These are phyloP conservation scores for Wickerhamomyces xylosicus DNA, from an alignment of 805 yeast species.

Conservation along the genomic window DNA sequence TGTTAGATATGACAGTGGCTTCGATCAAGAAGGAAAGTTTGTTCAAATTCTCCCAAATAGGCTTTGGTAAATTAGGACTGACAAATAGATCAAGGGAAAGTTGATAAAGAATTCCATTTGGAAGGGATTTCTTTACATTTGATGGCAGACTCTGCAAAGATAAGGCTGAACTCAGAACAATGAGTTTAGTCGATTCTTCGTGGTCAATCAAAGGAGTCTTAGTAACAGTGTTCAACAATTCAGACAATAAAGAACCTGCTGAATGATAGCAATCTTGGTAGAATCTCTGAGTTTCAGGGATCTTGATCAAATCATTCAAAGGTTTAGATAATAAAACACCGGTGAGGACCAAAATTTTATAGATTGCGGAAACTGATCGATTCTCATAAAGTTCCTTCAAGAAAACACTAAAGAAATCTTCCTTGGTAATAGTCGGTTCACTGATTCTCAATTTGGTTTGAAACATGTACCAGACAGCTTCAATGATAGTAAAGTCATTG, in stretches of 20 bases:
- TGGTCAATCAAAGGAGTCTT: neutral
- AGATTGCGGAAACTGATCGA: neutral
- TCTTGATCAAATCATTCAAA: neutral
- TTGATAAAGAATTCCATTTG: neutral
- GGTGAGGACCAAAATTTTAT: neutral
- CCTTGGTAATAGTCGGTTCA: neutral
- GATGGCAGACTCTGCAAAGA: neutral
- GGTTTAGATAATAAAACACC: neutral
- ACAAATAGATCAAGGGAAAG: neutral
- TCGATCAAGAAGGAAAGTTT: neutral
- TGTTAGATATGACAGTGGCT: neutral
- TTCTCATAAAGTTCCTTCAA: neutral
- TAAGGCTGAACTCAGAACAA: neutral
- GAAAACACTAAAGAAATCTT: neutral
- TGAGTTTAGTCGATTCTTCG: neutral
- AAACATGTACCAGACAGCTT: neutral
- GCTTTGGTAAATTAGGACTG: neutral
- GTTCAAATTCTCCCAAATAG: neutral
- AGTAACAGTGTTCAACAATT: neutral
- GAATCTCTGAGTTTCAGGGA: neutral
- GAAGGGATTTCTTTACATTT: neutral
- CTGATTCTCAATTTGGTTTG: neutral
- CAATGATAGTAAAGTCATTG: neutral
- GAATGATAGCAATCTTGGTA: neutral
- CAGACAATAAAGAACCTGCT: neutral